Percentiles rank a stretch among this genome's conserved stretches.
phyloP scores from a whole-genome alignment of 192 early-diverging fungal genomes.

The Pilobolus umbonatus region DNA sequence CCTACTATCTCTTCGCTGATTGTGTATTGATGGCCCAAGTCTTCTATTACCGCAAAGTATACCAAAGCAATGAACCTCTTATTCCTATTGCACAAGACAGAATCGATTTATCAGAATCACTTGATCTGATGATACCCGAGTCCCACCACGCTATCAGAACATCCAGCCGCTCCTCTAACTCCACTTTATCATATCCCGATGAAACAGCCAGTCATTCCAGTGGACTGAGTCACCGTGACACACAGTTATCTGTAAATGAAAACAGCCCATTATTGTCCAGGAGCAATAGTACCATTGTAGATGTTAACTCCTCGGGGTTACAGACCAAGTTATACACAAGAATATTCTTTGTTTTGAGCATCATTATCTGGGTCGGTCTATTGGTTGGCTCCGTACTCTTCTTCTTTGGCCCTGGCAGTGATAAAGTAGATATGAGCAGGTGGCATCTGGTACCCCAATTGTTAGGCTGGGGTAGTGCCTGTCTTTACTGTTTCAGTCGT shows the following conservation, averaged over 20 bases:
- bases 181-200: too few relatives aligned
- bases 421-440: conserved; percentile 20
- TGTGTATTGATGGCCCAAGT: conserved; percentile 58
- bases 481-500: conserved; percentile 66
- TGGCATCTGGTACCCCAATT: conserved; percentile 49
- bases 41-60: conserved; percentile 55
- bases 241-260: not conserved
- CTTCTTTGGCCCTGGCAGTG: conserved; percentile 4
- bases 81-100: too few relatives aligned
- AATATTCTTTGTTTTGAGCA: conserved; percentile 3
- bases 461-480: conserved; percentile 70
- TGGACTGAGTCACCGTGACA: not conserved
- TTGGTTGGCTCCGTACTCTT: not conserved
- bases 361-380: conserved; percentile 3
- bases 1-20: conserved; percentile 76
- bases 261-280: not conserved
- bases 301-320: too few relatives aligned
- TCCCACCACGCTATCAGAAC: too few relatives aligned
- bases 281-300: not conserved
- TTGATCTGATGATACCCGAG: too few relatives aligned
- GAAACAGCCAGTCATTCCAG: conserved; percentile 1
- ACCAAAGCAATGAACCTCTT: conserved; percentile 20
- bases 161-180: too few relatives aligned
- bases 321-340: too few relatives aligned
- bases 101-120: too few relatives aligned